Evolutionary conservation across 306 rosid species (phyloP).

Genomic region (Calophaca sinica): DNA sequence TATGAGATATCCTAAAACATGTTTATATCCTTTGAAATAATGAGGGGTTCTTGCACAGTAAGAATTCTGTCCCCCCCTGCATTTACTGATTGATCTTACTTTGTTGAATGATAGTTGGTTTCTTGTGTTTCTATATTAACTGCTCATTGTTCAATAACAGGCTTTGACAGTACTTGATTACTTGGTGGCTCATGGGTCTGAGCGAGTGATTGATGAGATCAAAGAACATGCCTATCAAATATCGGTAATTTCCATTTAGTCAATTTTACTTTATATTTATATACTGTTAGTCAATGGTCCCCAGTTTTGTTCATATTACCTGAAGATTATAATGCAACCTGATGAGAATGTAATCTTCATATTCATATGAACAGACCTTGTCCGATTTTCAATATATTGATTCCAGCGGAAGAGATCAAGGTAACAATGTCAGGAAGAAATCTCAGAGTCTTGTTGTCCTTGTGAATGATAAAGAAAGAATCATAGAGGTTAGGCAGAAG

Average conservation of each 20-base stretch:
- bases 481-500: slow-evolving; percentile 85
- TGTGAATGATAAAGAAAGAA: slow-evolving; percentile 91
- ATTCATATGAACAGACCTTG: slow-evolving; percentile 67
- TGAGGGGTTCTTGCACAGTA: slow-evolving; percentile 18
- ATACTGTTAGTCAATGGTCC: slow-evolving; percentile 29
- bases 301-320: slow-evolving; percentile 20
- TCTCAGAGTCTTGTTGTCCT: slow-evolving; percentile 84
- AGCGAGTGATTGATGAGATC: slow-evolving; percentile 93
- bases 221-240: slow-evolving; percentile 96
- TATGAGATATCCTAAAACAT: background rate
- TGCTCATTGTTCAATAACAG: slow-evolving; percentile 52
- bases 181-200: slow-evolving; percentile 95
- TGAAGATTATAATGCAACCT: slow-evolving; percentile 36
- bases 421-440: slow-evolving; percentile 91
- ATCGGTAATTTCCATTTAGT: slow-evolving; percentile 66
- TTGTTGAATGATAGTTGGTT: slow-evolving; percentile 16
- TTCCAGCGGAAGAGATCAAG: slow-evolving; percentile 94
- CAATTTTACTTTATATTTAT: slow-evolving; percentile 33
- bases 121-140: slow-evolving; percentile 40
- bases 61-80: slow-evolving; percentile 4
- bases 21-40: slow-evolving; percentile 34
- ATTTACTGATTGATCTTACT: slow-evolving; percentile 25
- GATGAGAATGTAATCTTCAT: slow-evolving; percentile 41
- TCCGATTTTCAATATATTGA: slow-evolving; percentile 87
- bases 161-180: slow-evolving; percentile 93